Evolutionary conservation across 2,329 filamentous ascomycete genomes (phyloP).

Genomic region (Alternaria sp.): DNA sequence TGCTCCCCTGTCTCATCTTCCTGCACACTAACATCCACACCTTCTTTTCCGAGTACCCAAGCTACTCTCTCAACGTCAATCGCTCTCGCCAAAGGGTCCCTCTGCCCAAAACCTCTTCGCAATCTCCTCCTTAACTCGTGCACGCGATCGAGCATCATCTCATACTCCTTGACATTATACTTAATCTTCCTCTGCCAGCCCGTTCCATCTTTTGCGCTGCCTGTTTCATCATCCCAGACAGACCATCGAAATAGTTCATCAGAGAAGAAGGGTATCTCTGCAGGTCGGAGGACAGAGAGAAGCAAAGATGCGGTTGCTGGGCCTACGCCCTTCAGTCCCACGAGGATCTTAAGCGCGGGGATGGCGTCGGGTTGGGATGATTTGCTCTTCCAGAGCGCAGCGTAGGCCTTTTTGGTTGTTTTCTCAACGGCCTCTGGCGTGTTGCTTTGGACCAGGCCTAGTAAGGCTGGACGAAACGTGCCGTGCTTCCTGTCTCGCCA

Average conservation of each 20-base stretch:
- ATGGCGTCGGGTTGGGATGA: background rate
- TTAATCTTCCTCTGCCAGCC: constrained; percentile 64
- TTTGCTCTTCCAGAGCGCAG: constrained; percentile 17
- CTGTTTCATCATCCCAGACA: constrained; percentile 56
- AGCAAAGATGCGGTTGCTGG: constrained; percentile 80
- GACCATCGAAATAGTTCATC: constrained; percentile 81
- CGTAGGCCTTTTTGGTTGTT: constrained; percentile 62
- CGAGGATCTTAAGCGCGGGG: constrained; percentile 60
- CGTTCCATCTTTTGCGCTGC: constrained; percentile 37
- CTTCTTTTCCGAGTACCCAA: constrained; percentile 12
- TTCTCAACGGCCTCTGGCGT: constrained; percentile 53
- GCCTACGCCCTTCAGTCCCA: constrained; percentile 73
- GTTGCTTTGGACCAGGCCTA: constrained; percentile 65
- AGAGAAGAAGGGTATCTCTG: constrained; percentile 73
- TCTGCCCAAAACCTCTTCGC: constrained; percentile 56
- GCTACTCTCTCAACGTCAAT: constrained; percentile 26
- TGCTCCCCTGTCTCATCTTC: background rate
- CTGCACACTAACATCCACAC: constrained; percentile 6
- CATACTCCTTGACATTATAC: constrained; percentile 75
- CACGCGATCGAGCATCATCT: constrained; percentile 55
- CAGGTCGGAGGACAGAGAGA: constrained; percentile 68
- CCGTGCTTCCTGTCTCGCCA: constrained; percentile 53
- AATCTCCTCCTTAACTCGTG: constrained; percentile 33
- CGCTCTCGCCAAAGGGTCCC: constrained; percentile 13
- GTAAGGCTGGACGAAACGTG: constrained; percentile 57